Evolutionary conservation across 2,329 filamentous ascomycete species (phyloP).

Genomic region (Fusarium clavum): DNA sequence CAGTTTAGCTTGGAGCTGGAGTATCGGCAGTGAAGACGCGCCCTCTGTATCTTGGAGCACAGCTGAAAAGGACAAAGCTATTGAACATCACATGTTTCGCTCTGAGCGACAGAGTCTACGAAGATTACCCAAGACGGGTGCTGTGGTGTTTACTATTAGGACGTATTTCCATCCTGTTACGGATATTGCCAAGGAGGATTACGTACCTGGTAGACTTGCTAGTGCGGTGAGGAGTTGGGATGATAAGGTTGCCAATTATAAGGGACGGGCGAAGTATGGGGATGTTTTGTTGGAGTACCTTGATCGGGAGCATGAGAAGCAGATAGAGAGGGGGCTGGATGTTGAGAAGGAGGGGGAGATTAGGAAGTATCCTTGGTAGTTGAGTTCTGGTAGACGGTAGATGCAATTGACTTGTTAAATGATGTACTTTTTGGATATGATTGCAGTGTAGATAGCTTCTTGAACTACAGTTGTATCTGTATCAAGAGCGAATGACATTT

Average conservation of each 20-base stretch:
- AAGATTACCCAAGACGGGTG: constrained; percentile 68
- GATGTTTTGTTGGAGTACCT: constrained; percentile 81
- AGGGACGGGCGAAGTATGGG: constrained; percentile 79
- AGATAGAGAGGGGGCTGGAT: constrained; percentile 75
- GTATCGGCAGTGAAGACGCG: constrained; percentile 79
- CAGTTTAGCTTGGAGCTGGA: constrained; percentile 77
- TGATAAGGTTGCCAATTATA: constrained; percentile 80
- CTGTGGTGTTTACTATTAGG: constrained; percentile 78
- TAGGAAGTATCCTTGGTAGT: constrained; percentile 70
- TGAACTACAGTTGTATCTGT: too few relatives aligned
- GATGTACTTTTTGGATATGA: too few relatives aligned
- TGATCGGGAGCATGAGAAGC: constrained; percentile 78
- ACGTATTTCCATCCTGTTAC: constrained; percentile 82
- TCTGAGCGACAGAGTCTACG: constrained; percentile 79
- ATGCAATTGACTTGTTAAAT: background rate
- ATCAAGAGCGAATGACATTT: too few relatives aligned
- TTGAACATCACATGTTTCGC: constrained; percentile 80
- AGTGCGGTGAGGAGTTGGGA: constrained; percentile 86
- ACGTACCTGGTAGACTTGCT: constrained; percentile 81
- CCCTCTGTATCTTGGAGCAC: constrained; percentile 76
- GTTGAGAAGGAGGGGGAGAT: constrained; percentile 69
- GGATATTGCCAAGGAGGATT: constrained; percentile 75
- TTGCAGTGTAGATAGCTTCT: too few relatives aligned
- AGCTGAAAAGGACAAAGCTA: constrained; percentile 77
- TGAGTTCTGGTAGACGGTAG: background rate